A percentile compares a stretch with the other conserved stretches of the same genome.
Conservation (phyloP, 177 flowering plant genomes). For the Vitis hybrid region DNA sequence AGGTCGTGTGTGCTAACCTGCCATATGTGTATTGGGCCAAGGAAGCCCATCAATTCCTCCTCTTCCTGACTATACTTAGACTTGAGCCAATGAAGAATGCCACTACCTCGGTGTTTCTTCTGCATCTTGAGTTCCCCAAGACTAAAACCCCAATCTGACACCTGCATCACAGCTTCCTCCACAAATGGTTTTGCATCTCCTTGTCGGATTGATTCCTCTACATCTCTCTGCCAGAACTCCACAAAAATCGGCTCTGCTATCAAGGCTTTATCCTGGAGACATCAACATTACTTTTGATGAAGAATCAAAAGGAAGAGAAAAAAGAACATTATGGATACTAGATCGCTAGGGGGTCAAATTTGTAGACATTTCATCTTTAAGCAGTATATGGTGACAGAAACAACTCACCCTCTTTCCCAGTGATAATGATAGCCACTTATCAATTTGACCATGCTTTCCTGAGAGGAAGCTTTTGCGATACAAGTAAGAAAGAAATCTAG, state of each 20-base stretch:
- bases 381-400: background rate
- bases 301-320: background rate
- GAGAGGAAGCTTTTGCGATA: conserved; percentile 68
- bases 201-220: conserved; percentile 79
- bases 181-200: conserved; percentile 62
- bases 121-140: conserved; percentile 65
- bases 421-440: conserved; percentile 61
- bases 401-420: conserved; percentile 54
- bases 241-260: conserved; percentile 47
- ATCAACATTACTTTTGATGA: background rate
- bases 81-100: conserved; percentile 60
- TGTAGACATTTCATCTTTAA: background rate
- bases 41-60: conserved; percentile 58
- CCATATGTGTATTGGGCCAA: conserved; percentile 87
- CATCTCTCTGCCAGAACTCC: conserved; percentile 78
- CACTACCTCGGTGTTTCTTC: conserved; percentile 51
- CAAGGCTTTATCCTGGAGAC: conserved; percentile 59
- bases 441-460: conserved; percentile 67
- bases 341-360: background rate
- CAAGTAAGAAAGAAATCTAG: conserved; percentile 56
- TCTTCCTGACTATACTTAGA: conserved; percentile 51
- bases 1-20: conserved; percentile 48
- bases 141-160: conserved; percentile 79
- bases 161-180: conserved; percentile 76
- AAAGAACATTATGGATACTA: background rate